A percentile compares a stretch with the other conserved stretches of the same genome.
phyloP scores from a whole-genome alignment of 192 early-diverging fungal genomes.

The Umbelopsis sp. region DNA sequence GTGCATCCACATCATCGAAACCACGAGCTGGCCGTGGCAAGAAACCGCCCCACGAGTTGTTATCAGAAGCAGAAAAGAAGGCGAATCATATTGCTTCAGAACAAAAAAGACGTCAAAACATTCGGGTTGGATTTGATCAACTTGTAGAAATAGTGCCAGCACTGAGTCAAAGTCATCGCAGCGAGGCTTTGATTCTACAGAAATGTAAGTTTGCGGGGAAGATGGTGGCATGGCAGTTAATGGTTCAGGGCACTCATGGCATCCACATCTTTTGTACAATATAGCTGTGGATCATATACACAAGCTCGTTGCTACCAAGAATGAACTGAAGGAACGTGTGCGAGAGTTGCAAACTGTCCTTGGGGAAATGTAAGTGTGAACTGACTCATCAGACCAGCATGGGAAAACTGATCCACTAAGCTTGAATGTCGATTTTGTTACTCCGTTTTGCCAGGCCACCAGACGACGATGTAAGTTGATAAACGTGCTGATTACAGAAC shows the following conservation, averaged over 20 bases:
- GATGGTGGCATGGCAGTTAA: too few relatives aligned
- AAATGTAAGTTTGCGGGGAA: conserved; percentile 52
- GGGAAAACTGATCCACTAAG: background rate
- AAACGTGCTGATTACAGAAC: background rate
- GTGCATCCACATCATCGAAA: background rate
- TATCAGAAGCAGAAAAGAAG: conserved; percentile 91
- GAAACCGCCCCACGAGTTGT: conserved; percentile 64
- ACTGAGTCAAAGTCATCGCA: conserved; percentile 79
- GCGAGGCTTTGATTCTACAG: conserved; percentile 85
- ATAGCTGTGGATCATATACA: conserved; percentile 78
- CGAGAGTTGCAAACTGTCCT: conserved; percentile 51
- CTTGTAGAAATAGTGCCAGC: conserved; percentile 87
- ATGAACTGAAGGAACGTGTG: conserved; percentile 56
- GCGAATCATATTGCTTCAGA: conserved; percentile 96
- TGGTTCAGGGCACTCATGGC: background rate
- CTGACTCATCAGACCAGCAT: background rate
- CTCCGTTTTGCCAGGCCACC: background rate
- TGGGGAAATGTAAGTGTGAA: conserved; percentile 49
- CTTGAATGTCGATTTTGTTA: background rate
- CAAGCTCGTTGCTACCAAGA: conserved; percentile 64
- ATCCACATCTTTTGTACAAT: conserved; percentile 7
- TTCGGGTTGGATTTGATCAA: conserved; percentile 87
- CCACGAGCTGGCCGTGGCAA: conserved; percentile 7
- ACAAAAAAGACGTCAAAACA: conserved; percentile 91
- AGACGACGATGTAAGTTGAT: conserved; percentile 11